Base-by-base conservation (phyloP, 495 filamentous ascomycete species). In the Tuber borchii region DNA sequence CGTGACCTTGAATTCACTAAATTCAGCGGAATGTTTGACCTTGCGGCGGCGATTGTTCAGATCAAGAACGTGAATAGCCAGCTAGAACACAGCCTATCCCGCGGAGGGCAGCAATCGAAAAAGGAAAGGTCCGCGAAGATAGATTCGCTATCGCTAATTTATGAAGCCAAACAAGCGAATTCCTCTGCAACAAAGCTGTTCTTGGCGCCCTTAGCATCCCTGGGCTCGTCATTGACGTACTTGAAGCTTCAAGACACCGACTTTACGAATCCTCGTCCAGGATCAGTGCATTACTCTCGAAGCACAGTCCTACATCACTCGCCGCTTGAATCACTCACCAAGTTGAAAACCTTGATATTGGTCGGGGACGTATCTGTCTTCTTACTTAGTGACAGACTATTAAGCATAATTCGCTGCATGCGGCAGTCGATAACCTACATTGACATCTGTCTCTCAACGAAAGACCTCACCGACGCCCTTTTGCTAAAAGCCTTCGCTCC, bases 401-500 rank as follows among this genome's bases (percentile, higher is more conserved):
- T 71, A 12, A 75, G 79, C 31, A 48, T 82, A 46, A 80, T 82
- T 68, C 70, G 73, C 44, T 46, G 69, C 12, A 51, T 82, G 37
- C 65, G 71, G 43, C 42, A 45, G 48, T 82, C 77, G 0, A 79
- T 82, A 40, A 74, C 73, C 7, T 65, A 71, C 56, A 76, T 74
- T 40, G 80, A 82, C 14, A 74, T 82, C 34, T 82, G 80, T 46
- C 44, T 81, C 34, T 82, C 81, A 44, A 77, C 77, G 20, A 84
- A 75, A 40, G 80, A 81, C 71, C 76, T 82, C 22, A 79, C 74
- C 43, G 82, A 82, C 42, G 76, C 83, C 19, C 78, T 77, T 17
- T 78, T 82, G 46, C 79, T 75, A 43, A 84, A 77, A 70, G 80
- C 83, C 45, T 83, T 78, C 43, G 75, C 73, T 14, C 80, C 79